Evolutionary conservation across 306 rosid species (phyloP), one percentile per base, ranked within the genome.

Genomic region (Trichosanthes cucumerina): DNA sequence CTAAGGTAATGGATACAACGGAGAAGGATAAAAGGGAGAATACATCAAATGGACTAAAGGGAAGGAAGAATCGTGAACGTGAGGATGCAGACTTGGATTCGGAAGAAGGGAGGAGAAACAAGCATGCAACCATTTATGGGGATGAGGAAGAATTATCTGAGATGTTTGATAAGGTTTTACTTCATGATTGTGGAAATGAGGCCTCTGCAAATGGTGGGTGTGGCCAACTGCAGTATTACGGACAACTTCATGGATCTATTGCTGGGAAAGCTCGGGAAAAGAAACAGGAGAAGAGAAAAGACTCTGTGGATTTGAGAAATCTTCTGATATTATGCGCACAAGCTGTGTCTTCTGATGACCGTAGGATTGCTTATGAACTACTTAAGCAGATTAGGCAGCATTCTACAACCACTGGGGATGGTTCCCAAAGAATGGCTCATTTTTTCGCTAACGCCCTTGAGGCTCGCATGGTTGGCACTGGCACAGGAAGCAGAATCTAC

Each of bases 61-160:
- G 89, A 76, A 84, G 87, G 70, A 89, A 85, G 83, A 87, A 80
- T 81, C 88, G 80, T 36, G 90, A 66, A 46, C 86, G 89, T 5
- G 86, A 82, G 65, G 82, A 54, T 13, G 53, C 49, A 8, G 81
- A 79, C 68, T 31, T 65, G 19, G 80, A 78, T n/a, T 84, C 76
- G 7, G 84, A 85, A 62, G 91, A 83, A 82, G 84, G 82, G 65
- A 88, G 91, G 78, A 84, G 84, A 77, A 89, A 73, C 81, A 89
- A 89, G 56, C 92, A 89, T 0, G 84, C 87, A 26, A 87, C 88
- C 0, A 85, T 80, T 52, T 59, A 69, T 65, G 82, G 53, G 75
- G 90, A 87, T 44, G 92, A 86, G 83, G 81, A 80, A 75, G 88
- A 85, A 64, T 41, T 87, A 76, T 81, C 90, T 21, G 90, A 86